These are phyloP conservation scores for Apophysomyces variabilis DNA, from an alignment of 371 early-diverging fungal species.

Conservation along the genomic window DNA sequence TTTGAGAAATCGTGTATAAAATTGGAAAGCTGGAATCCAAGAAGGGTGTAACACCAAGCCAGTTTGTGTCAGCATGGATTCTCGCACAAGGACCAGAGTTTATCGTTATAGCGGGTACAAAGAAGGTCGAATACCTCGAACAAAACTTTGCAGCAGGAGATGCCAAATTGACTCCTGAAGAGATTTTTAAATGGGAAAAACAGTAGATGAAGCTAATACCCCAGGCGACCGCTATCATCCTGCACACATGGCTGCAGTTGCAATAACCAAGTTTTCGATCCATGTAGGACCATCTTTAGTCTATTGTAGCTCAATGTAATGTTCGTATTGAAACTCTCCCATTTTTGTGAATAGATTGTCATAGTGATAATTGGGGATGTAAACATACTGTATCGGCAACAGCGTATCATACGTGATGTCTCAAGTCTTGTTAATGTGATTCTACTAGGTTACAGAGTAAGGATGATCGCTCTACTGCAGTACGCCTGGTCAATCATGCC, in stretches of 20 bases:
- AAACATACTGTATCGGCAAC: not conserved
- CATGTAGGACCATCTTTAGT: too few relatives aligned
- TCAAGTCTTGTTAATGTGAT: not conserved
- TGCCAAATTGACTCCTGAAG: conserved; percentile 46
- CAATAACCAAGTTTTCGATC: not conserved
- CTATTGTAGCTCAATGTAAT: too few relatives aligned
- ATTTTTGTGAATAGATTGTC: not conserved
- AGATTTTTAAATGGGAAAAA: conserved; percentile 43
- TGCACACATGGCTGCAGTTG: not conserved
- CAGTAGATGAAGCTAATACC: conserved; percentile 35
- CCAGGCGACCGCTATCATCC: conserved; percentile 39
- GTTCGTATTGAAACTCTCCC: not conserved
- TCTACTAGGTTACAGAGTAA: too few relatives aligned
- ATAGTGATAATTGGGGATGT: not conserved
- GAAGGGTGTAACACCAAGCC: conserved; percentile 39
- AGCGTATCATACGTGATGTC: not conserved
- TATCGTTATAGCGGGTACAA: conserved; percentile 62
- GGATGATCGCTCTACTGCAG: too few relatives aligned
- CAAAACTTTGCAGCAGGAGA: conserved; percentile 50
- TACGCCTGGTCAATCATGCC: too few relatives aligned
- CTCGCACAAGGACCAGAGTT: conserved; percentile 47
- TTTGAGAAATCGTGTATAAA: conserved; percentile 54
- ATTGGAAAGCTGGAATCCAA: conserved; percentile 24
- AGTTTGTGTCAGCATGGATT: conserved; percentile 46
- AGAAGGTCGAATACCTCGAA: conserved; percentile 52